Conservation (phyloP, 2,329 filamentous ascomycete species). For the Domatiomyces catenatus region DNA sequence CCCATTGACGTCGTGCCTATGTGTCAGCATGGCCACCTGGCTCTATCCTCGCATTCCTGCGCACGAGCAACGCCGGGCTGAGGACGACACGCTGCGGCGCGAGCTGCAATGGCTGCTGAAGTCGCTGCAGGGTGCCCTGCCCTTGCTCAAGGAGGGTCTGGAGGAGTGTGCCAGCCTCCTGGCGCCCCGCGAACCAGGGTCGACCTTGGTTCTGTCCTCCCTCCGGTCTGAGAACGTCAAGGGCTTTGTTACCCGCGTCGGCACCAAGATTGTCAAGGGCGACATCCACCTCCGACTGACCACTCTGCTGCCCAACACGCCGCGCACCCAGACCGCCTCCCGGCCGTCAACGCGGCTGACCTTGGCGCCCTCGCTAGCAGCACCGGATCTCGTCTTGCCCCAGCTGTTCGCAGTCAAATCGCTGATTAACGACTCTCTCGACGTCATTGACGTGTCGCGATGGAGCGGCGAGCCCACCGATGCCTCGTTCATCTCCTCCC, state of each 20-base stretch:
- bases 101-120: slow-evolving; percentile 51
- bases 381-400: slow-evolving; percentile 46
- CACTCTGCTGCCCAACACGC: slow-evolving; percentile 41
- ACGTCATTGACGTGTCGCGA: slow-evolving; percentile 63
- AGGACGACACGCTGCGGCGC: slow-evolving; percentile 30
- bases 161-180: slow-evolving; percentile 81
- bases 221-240: slow-evolving; percentile 79
- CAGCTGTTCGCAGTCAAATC: slow-evolving; percentile 58
- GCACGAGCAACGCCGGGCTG: slow-evolving; percentile 36
- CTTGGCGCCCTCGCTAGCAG: slow-evolving; percentile 39
- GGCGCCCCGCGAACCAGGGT: slow-evolving; percentile 68
- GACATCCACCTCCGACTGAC: slow-evolving; percentile 63
- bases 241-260: slow-evolving; percentile 77
- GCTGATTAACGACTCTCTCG: slow-evolving; percentile 68
- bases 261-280: slow-evolving; percentile 81
- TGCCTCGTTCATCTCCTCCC: slow-evolving; percentile 42
- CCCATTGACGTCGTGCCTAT: neutral
- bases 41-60: slow-evolving; percentile 43
- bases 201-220: slow-evolving; percentile 78
- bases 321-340: slow-evolving; percentile 17
- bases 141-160: slow-evolving; percentile 52
- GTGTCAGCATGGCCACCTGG: slow-evolving; percentile 41
- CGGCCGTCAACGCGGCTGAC: slow-evolving; percentile 37
- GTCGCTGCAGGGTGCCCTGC: slow-evolving; percentile 45
- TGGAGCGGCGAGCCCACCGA: slow-evolving; percentile 52